Base-by-base conservation (phyloP, 345 rosid species). In the Lepidium africanum region DNA sequence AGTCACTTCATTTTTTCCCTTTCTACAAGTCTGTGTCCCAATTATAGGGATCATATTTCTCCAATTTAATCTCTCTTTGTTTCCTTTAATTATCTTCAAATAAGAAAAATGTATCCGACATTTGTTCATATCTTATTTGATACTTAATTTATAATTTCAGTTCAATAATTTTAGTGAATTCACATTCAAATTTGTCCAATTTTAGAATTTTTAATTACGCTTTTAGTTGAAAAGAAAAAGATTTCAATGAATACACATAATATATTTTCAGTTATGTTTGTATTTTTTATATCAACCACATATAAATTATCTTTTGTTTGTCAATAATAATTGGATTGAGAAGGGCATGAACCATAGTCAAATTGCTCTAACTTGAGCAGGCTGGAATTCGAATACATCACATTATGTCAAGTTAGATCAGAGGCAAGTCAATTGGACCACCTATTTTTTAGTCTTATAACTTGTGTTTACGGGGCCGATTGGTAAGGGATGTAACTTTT, bases 41-140 rank as follows among this genome's bases (percentile, higher is more conserved):
- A 49, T 58, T 65, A 49, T 58, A 73, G 54, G 67, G 61, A 58
- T 73, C 72, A 65, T 37, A 58, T 65, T 57, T 65, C 66, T 42
- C 46, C 71, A 57, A 57, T 72, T 32, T 17, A 64, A 55, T 27
- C 51, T 49, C 10, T 64, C 27, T 41, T 47, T 56, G 37, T 49
- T 17, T 49, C 32, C 60, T 47, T 35, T 65, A 48, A 11, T 73
- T 49, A 64, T 65, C 32, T 40, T 73, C 40, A 43, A 42, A 40
- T 49, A 30, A 65, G 32, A 40, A 32, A 30, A 39, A 65, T 48
- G 66, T 11, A 9, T 49, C n/a, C 2, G 35, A 40, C 35, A 42
- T 40, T 19, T 65, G 40, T 40, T 47, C 41, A 2, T 5, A 21
- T 6, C 40, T 58, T 33, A 59, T 41, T 73, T 48, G 77, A 27